Evolutionary conservation across 805 yeast species (phyloP).

Genomic region (Candida nitratophila): DNA sequence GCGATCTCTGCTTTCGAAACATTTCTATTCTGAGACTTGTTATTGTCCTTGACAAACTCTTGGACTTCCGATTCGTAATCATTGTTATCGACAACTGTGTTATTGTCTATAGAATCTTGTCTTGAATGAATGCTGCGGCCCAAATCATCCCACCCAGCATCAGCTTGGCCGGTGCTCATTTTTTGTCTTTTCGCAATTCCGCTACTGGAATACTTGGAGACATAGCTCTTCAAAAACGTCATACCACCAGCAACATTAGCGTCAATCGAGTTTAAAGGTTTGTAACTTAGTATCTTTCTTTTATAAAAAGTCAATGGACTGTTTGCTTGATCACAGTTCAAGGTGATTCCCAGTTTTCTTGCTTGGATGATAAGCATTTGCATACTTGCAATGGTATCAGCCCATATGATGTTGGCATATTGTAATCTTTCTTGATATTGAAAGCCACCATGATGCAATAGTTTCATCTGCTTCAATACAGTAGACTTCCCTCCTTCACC

Average conservation of each 20-base stretch:
- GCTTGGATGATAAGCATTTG: constrained; percentile 72
- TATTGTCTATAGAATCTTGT: constrained; percentile 38
- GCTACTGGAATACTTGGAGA: constrained; percentile 50
- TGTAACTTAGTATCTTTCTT: constrained; percentile 45
- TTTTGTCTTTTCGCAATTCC: constrained; percentile 43
- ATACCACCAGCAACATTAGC: constrained; percentile 62
- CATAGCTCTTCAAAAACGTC: constrained; percentile 55
- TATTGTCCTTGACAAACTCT: background rate
- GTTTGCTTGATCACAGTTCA: constrained; percentile 57
- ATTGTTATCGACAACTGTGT: constrained; percentile 28
- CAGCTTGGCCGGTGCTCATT: constrained; percentile 44
- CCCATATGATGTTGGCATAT: constrained; percentile 87
- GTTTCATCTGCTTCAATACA: constrained; percentile 79
- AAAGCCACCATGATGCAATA: constrained; percentile 83
- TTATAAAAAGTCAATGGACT: constrained; percentile 40
- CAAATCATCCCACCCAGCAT: constrained; percentile 11
- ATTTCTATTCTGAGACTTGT: background rate
- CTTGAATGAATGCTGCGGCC: constrained; percentile 35
- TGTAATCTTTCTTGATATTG: constrained; percentile 69
- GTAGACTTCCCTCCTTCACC: constrained; percentile 96
- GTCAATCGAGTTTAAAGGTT: constrained; percentile 56
- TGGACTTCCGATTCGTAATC: constrained; percentile 2
- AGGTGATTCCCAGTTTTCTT: constrained; percentile 49
- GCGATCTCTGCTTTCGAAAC: constrained; percentile 51
- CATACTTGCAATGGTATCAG: constrained; percentile 83